Evolutionary conservation across 2,329 filamentous ascomycete genomes (phyloP).

Genomic region (Hymenoscyphus repandus): DNA sequence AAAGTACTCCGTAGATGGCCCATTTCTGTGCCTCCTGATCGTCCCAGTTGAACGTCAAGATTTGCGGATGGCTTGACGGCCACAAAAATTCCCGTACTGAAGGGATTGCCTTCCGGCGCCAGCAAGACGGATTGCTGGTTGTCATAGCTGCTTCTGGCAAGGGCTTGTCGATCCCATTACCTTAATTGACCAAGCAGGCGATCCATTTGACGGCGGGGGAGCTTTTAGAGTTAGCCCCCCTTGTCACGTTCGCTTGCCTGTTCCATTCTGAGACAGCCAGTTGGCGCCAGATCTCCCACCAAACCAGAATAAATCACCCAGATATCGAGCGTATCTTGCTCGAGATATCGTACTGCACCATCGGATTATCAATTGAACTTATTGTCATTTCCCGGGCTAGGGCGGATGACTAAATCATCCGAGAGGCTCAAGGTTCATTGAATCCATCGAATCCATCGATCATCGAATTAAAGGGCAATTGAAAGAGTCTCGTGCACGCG

Average conservation of each 20-base stretch:
- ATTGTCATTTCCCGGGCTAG: too few relatives aligned
- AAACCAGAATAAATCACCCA: neutral
- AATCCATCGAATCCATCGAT: too few relatives aligned
- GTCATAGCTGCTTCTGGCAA: slow-evolving; percentile 6
- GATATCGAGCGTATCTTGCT: too few relatives aligned
- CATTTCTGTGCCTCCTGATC: neutral
- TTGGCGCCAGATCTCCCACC: slow-evolving; percentile 9
- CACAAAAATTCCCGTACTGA: neutral
- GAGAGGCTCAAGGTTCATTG: too few relatives aligned
- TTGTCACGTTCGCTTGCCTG: slow-evolving; percentile 12
- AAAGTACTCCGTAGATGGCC: too few relatives aligned
- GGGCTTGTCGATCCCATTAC: slow-evolving; percentile 10
- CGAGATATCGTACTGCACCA: too few relatives aligned
- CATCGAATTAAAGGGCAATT: too few relatives aligned
- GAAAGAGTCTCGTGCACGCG: too few relatives aligned
- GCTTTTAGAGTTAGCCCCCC: slow-evolving; percentile 10
- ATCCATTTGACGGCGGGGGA: slow-evolving; percentile 8
- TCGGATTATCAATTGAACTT: too few relatives aligned
- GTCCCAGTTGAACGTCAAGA: neutral
- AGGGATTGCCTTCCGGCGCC: neutral
- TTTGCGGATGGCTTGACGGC: too few relatives aligned
- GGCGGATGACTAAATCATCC: too few relatives aligned
- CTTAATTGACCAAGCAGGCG: slow-evolving; percentile 12
- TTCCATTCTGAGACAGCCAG: slow-evolving; percentile 17
- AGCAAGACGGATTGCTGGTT: slow-evolving; percentile 2